phyloP scores from a whole-genome alignment of 2,329 filamentous ascomycete genomes.

The Venturia aucupariae region DNA sequence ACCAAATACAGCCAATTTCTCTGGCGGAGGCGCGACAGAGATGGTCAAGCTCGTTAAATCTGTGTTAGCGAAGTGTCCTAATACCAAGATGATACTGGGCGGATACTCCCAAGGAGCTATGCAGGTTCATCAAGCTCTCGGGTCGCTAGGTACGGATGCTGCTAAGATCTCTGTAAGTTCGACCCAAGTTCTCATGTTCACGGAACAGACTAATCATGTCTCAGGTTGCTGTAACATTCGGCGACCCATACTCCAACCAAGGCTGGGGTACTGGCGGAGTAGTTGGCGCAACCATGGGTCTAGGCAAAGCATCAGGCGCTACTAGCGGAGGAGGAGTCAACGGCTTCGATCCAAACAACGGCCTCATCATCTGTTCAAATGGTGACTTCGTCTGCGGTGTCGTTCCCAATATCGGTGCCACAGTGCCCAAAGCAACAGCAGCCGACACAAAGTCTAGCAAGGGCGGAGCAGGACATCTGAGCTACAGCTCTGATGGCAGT shows the following conservation, averaged over 20 bases:
- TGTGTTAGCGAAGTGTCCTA: neutral
- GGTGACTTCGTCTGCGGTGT: slow-evolving; percentile 7
- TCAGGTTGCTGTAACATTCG: slow-evolving; percentile 13
- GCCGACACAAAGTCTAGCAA: neutral
- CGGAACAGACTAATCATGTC: neutral
- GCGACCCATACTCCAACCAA: slow-evolving; percentile 8
- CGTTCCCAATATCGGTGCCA: neutral
- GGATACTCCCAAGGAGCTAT: slow-evolving; percentile 10
- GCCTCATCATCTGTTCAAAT: neutral
- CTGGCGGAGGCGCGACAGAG: slow-evolving; percentile 8
- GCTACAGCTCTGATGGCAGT: neutral
- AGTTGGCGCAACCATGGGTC: neutral
- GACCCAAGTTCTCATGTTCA: no score
- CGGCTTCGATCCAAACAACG: slow-evolving; percentile 3
- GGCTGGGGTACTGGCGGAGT: slow-evolving; percentile 6
- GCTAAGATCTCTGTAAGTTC: neutral
- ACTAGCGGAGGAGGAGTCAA: neutral
- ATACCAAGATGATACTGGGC: slow-evolving; percentile 6
- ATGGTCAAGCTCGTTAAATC: neutral
- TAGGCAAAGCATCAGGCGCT: neutral
- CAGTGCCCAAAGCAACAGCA: neutral
- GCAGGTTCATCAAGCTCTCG: slow-evolving; percentile 10
- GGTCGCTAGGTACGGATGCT: neutral
- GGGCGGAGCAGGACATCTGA: neutral
- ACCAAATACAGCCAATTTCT: slow-evolving; percentile 2